Base-by-base conservation (phyloP, 2,329 filamentous ascomycete species). In the Fusarium sp. region DNA sequence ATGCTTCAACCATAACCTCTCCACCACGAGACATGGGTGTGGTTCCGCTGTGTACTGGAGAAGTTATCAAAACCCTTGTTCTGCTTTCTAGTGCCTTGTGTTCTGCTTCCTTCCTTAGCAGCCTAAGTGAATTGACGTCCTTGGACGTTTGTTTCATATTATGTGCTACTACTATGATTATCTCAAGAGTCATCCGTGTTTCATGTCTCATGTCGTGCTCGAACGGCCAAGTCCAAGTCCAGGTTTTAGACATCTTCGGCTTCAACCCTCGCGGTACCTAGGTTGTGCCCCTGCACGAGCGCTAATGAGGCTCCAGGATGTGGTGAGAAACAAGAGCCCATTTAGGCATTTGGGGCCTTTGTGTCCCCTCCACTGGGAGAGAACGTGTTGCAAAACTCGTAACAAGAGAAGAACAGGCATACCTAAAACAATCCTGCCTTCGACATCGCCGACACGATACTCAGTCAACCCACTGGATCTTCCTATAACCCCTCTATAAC, bases 1-100 rank as follows among this genome's bases (percentile, higher is more conserved):
- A 45, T 74, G 74, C 67, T 67, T 55, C 59, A 58, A 72, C 69
- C 67, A 51, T 53, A 48, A 56, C 44, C 55, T 70, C 71, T 62
- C 70, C 70, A 73, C 71, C 57, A 30, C 47, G n/a, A 41, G 61
- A 68, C 67, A 70, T 61, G 58, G 70, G 70, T 50, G 55, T 37
- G 59, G 55, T 41, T 54, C 65, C 57, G 66, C 52, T 54, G 53
- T 46, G 54, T 60, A 64, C 57, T 72, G 70, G 70, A 61, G 61
- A 70, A 67, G 59, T 44, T 49, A 41, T 67, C 58, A 57, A 53
- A 64, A 71, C 62, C 68, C 71, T 71, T 64, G 56, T 71, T 72
- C 73, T 67, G 32, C 30, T 37, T 22, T 62, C 43, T 53, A 14
- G 40, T 41, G 47, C 22, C 27, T 33, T 23, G 44, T 39, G 23